A percentile compares a stretch with the other conserved stretches of the same genome.
phyloP scores from a whole-genome alignment of 805 yeast species.

The Candida awuae region DNA sequence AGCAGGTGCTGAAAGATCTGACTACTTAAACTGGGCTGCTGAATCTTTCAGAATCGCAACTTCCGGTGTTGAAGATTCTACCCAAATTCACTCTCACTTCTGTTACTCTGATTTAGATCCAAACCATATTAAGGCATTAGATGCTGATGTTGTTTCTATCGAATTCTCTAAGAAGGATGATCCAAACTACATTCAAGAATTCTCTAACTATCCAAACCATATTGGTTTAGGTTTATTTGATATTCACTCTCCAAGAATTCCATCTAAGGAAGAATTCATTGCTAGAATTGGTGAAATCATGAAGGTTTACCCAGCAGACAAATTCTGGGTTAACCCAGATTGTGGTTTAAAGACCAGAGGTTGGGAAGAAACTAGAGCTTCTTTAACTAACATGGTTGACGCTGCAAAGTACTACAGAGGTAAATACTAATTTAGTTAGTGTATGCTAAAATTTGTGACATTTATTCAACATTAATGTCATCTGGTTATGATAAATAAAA shows the following conservation, averaged over 20 bases:
- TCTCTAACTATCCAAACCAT: conserved; percentile 98
- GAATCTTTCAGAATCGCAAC: conserved; percentile 99
- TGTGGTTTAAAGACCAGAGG: conserved; percentile 99
- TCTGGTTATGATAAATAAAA: conserved; percentile 16
- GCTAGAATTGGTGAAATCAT: conserved; percentile 88
- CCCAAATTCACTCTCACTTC: conserved; percentile 99
- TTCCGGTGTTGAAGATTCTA: conserved; percentile 88
- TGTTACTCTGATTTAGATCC: conserved; percentile 99
- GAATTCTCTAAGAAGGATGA: conserved; percentile 99
- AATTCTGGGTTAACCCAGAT: conserved; percentile 99
- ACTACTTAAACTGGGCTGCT: conserved; percentile 97
- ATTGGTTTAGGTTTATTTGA: conserved; percentile 98
- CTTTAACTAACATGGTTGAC: conserved; percentile 96
- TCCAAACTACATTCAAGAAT: conserved; percentile 95
- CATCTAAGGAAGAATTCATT: conserved; percentile 94
- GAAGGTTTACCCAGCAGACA: conserved; percentile 95
- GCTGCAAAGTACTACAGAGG: conserved; percentile 94
- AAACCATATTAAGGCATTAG: conserved; percentile 97
- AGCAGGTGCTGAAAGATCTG: conserved; percentile 94
- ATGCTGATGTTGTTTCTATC: conserved; percentile 98
- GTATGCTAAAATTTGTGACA: conserved; percentile 15
- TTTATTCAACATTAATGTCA: conserved; percentile 34
- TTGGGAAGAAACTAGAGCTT: conserved; percentile 94
- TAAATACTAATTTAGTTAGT: conserved; percentile 25
- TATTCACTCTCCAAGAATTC: conserved; percentile 99